Conservation (phyloP, 306 rosid genomes). For the Malus asiatica region DNA sequence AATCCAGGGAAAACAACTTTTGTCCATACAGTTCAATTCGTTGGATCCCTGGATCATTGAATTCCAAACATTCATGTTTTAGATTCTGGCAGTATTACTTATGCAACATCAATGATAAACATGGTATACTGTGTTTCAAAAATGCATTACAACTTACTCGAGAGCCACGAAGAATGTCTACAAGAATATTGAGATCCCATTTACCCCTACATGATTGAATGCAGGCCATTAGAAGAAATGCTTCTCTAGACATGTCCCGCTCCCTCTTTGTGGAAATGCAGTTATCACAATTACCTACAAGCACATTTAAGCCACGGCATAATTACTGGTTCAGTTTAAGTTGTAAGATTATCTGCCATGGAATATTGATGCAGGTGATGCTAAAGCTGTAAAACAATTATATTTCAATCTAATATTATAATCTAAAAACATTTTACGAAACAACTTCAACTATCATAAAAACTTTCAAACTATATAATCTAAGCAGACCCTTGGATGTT, state of each 20-base stretch:
- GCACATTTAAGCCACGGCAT: slow-evolving; percentile 17
- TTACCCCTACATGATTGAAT: slow-evolving; percentile 55
- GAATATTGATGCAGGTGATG: not conserved
- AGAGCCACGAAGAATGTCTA: slow-evolving; percentile 84
- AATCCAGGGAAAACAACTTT: not conserved
- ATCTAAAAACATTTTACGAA: not conserved
- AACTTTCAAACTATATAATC: not conserved
- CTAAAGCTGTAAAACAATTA: not conserved
- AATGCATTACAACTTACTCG: slow-evolving; percentile 51
- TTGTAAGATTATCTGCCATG: not conserved
- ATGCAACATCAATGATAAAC: not conserved
- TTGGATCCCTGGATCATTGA: not conserved
- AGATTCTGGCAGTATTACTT: not conserved
- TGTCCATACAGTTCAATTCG: not conserved
- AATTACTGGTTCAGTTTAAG: not conserved
- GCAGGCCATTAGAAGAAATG: slow-evolving; percentile 85
- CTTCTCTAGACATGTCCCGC: slow-evolving; percentile 77
- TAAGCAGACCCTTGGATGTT: not conserved
- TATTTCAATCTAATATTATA: not conserved
- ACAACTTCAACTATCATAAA: not conserved
- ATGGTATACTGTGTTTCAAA: not conserved
- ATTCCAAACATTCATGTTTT: not conserved
- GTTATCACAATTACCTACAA: slow-evolving; percentile 81
- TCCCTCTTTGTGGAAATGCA: slow-evolving; percentile 55
- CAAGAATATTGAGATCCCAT: slow-evolving; percentile 84